Conservation (phyloP, 2,329 filamentous ascomycete species). For the Claviceps digitariae region DNA sequence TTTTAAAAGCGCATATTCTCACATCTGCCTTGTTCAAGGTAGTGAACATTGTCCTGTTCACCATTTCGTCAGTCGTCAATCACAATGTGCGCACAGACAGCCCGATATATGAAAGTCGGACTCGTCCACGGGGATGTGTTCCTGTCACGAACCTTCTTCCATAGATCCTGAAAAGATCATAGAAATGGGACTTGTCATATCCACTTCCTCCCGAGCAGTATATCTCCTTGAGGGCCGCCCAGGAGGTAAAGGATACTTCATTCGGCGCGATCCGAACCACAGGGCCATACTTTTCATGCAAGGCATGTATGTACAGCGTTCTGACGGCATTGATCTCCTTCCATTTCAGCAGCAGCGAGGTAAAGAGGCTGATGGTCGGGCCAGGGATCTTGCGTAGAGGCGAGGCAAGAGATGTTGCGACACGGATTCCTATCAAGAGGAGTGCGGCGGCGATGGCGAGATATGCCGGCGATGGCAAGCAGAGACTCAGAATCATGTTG, state of each 20-base stretch:
- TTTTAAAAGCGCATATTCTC: constrained; percentile 10
- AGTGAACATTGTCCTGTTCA: constrained; percentile 44
- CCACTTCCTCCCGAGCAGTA: constrained; percentile 49
- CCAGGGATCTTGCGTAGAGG: constrained; percentile 32
- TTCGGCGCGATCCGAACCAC: constrained; percentile 33
- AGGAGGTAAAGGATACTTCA: constrained; percentile 30
- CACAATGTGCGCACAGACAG: too few species aligned
- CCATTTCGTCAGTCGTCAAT: not conserved
- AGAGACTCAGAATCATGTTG: constrained; percentile 15
- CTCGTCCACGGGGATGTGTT: not conserved
- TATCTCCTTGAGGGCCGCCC: constrained; percentile 26
- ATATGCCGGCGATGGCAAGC: constrained; percentile 17
- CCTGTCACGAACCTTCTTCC: constrained; percentile 31
- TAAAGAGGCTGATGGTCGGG: constrained; percentile 33
- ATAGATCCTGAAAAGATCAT: constrained; percentile 45
- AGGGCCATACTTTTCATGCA: constrained; percentile 28
- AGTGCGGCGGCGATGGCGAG: constrained; percentile 13
- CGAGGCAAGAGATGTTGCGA: constrained; percentile 18
- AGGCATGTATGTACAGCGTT: constrained; percentile 41
- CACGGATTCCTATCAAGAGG: constrained; percentile 12
- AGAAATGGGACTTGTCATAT: constrained; percentile 53
- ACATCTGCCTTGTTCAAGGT: constrained; percentile 41
- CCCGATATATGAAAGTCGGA: not conserved
- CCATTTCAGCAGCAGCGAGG: constrained; percentile 37
- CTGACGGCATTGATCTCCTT: constrained; percentile 41